These are phyloP conservation scores for Cadophora sp. DNA, from an alignment of 2,329 filamentous ascomycete species.

Conservation along the genomic window DNA sequence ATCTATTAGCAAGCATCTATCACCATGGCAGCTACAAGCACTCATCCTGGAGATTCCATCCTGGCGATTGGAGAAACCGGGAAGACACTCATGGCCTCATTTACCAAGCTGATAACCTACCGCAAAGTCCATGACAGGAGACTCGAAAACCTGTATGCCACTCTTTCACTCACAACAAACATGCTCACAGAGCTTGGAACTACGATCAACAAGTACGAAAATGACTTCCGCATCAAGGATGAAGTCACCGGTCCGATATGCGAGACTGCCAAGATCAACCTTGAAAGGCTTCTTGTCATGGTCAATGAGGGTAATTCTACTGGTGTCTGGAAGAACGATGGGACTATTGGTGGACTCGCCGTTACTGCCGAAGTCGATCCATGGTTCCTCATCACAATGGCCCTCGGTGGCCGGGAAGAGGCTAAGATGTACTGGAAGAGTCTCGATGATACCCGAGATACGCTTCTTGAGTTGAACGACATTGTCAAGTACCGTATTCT, in stretches of 20 bases:
- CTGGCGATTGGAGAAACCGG: slow-evolving; percentile 25
- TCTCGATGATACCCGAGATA: slow-evolving; percentile 27
- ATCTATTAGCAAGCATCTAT: not conserved
- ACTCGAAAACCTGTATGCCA: slow-evolving; percentile 28
- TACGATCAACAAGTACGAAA: slow-evolving; percentile 29
- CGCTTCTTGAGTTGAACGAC: slow-evolving; percentile 26
- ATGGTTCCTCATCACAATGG: slow-evolving; percentile 30
- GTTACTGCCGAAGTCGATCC: slow-evolving; percentile 28
- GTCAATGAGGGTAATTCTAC: slow-evolving; percentile 23
- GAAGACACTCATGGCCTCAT: slow-evolving; percentile 18
- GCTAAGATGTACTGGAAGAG: slow-evolving; percentile 26
- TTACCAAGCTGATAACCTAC: slow-evolving; percentile 28
- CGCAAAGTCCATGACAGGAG: slow-evolving; percentile 26
- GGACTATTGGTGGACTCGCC: slow-evolving; percentile 19
- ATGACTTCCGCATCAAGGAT: slow-evolving; percentile 25
- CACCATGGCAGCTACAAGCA: slow-evolving; percentile 21
- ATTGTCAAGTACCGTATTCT: slow-evolving; percentile 30
- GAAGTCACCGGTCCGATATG: slow-evolving; percentile 18
- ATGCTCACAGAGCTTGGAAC: slow-evolving; percentile 24
- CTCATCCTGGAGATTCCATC: slow-evolving; percentile 24
- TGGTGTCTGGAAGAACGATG: slow-evolving; percentile 28
- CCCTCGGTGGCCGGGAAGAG: slow-evolving; percentile 23
- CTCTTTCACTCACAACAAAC: slow-evolving; percentile 26
- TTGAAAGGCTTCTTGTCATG: slow-evolving; percentile 27
- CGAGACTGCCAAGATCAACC: slow-evolving; percentile 24